phyloP scores from a whole-genome alignment of 305 asterid genomes.

The Fraxinus baroniana region DNA sequence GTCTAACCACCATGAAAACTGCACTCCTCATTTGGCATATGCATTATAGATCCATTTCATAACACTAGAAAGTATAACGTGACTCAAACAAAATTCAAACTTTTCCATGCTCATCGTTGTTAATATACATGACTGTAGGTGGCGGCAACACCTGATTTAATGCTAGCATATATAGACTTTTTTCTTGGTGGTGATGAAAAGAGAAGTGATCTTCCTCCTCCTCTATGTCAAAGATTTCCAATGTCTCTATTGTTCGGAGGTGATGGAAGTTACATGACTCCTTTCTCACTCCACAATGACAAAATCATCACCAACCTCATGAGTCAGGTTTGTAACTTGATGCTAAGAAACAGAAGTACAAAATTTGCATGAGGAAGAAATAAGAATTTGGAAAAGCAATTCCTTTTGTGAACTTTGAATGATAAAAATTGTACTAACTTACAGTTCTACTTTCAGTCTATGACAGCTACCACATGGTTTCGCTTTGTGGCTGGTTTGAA shows the following conservation, averaged over 20 bases:
- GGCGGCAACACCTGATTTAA: slow-evolving; percentile 95
- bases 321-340: slow-evolving; percentile 80
- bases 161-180: slow-evolving; percentile 90
- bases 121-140: slow-evolving; percentile 50
- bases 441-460: slow-evolving; percentile 55
- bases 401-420: not conserved
- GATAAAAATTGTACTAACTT: slow-evolving; percentile 14
- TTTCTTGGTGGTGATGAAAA: slow-evolving; percentile 99
- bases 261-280: slow-evolving; percentile 95
- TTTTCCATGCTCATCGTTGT: slow-evolving; percentile 21
- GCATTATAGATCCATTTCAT: not conserved
- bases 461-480: slow-evolving; percentile 93
- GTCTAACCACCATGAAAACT: not conserved
- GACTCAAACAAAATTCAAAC: slow-evolving; percentile 1
- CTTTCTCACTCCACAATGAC: slow-evolving; percentile 85
- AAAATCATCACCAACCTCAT: slow-evolving; percentile 81
- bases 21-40: not conserved
- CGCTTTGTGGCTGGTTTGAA: slow-evolving; percentile 98
- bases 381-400: slow-evolving; percentile 12
- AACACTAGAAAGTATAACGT: not conserved
- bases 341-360: slow-evolving; percentile 1
- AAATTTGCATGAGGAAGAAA: not conserved
- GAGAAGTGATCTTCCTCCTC: slow-evolving; percentile 91
- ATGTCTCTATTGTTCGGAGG: slow-evolving; percentile 89
- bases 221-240: slow-evolving; percentile 81